Conservation (phyloP, 2,329 filamentous ascomycete species). For the Lasiodiplodia sp. region DNA sequence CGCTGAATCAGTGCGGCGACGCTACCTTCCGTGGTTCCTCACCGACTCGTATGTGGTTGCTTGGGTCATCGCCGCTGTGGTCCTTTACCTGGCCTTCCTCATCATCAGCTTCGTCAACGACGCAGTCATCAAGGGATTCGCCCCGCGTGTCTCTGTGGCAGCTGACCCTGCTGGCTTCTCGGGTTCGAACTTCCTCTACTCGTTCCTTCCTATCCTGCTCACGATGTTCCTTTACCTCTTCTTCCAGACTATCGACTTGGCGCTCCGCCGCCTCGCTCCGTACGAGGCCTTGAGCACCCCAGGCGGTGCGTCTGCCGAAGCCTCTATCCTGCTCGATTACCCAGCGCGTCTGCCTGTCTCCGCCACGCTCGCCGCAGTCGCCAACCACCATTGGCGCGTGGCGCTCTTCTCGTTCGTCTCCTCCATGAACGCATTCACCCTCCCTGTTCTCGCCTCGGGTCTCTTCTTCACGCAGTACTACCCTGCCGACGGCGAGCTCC, state of each 20-base stretch:
- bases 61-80: conserved; percentile 60
- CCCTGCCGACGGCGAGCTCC: conserved; percentile 39
- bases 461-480: conserved; percentile 77
- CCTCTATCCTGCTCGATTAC: conserved; percentile 74
- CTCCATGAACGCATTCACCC: conserved; percentile 61
- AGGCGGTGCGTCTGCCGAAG: conserved; percentile 67
- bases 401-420: conserved; percentile 68
- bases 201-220: conserved; percentile 73
- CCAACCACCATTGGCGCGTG: conserved; percentile 70
- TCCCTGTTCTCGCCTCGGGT: conserved; percentile 74
- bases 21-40: conserved; percentile 80
- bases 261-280: conserved; percentile 70
- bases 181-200: conserved; percentile 86
- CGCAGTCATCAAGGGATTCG: conserved; percentile 73
- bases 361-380: conserved; percentile 63
- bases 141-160: conserved; percentile 69
- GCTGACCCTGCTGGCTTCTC: conserved; percentile 74
- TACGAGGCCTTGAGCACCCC: conserved; percentile 69
- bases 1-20: conserved; percentile 63
- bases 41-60: conserved; percentile 69
- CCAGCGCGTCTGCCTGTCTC: conserved; percentile 70
- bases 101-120: conserved; percentile 79
- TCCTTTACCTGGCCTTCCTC: conserved; percentile 61
- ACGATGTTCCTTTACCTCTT: conserved; percentile 72
- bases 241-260: conserved; percentile 71